Evolutionary conservation across 176 grass and related monocot species (phyloP).

Genomic region (Rhynchospora breviuscula): DNA sequence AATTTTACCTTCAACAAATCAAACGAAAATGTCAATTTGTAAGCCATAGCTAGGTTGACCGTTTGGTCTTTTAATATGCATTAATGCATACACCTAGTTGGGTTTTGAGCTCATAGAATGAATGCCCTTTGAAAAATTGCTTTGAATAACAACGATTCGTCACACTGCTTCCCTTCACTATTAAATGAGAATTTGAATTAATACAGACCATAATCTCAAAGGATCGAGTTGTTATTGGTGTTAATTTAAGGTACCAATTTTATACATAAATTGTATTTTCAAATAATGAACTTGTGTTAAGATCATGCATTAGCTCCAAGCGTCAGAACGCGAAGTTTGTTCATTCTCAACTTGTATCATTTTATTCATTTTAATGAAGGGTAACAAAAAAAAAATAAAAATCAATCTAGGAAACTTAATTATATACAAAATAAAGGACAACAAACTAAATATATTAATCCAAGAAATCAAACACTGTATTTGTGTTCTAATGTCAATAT

Average conservation of each 20-base stretch:
- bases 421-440: background rate
- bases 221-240: no score
- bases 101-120: background rate
- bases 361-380: background rate
- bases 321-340: background rate
- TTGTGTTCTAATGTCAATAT: background rate
- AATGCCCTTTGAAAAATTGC: background rate
- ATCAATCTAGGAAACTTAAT: background rate
- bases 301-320: no score
- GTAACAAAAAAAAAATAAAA: background rate
- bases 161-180: background rate
- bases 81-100: background rate
- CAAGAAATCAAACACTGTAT: background rate
- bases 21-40: background rate
- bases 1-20: background rate
- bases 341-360: background rate
- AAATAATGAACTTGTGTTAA: no score
- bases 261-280: no score
- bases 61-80: background rate
- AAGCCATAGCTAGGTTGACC: conserved; percentile 4
- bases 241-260: no score
- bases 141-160: background rate
- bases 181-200: conserved; percentile 5
- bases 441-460: background rate
- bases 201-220: background rate